A percentile compares a stretch with the other conserved stretches of the same genome.
phyloP scores from a whole-genome alignment of 1,139 yeast genomes.

The Blastobotrys arbuscula region DNA sequence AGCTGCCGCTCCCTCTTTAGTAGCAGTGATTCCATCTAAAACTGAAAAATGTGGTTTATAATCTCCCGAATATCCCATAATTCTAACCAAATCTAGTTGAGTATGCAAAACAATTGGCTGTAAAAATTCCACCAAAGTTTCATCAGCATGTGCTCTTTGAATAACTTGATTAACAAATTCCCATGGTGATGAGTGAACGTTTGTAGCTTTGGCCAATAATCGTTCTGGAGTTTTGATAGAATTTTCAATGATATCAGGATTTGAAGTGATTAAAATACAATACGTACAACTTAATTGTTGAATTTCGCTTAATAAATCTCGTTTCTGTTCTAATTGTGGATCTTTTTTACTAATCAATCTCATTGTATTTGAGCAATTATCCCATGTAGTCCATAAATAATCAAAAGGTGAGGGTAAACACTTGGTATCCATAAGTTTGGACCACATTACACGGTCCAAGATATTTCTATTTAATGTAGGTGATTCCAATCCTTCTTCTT shows the following conservation, averaged over 20 bases:
- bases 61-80: constrained; percentile 29
- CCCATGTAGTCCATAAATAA: constrained; percentile 25
- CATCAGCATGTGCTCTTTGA: constrained; percentile 59
- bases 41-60: constrained; percentile 49
- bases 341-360: constrained; percentile 15
- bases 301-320: constrained; percentile 15
- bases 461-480: constrained; percentile 19
- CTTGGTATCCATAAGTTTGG: constrained; percentile 26
- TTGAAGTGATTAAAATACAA: constrained; percentile 13
- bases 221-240: constrained; percentile 19
- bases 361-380: constrained; percentile 17
- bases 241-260: constrained; percentile 15
- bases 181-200: constrained; percentile 28
- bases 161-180: constrained; percentile 57
- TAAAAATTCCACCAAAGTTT: constrained; percentile 53
- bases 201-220: constrained; percentile 18
- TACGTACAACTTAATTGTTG: constrained; percentile 17
- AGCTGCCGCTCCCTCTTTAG: constrained; percentile 56
- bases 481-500: constrained; percentile 14
- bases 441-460: constrained; percentile 30
- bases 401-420: constrained; percentile 23
- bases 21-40: constrained; percentile 54
- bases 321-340: constrained; percentile 16
- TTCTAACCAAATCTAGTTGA: constrained; percentile 19
- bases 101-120: constrained; percentile 38